A percentile compares a stretch with the other conserved stretches of the same genome.
phyloP scores from a whole-genome alignment of 2,329 filamentous ascomycete genomes.

The Microdochium trichocladiopsis region DNA sequence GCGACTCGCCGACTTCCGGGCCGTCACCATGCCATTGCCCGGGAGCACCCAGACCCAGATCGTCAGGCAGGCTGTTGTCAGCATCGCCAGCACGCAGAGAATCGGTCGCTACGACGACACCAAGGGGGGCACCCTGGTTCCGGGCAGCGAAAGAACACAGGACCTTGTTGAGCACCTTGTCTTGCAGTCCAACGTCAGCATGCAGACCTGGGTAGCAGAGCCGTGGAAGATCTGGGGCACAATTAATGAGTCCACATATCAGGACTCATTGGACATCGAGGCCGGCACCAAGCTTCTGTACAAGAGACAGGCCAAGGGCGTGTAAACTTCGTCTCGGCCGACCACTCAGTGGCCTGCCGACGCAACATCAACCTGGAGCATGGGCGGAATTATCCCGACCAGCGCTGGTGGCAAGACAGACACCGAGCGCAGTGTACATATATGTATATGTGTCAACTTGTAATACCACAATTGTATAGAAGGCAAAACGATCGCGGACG shows the following conservation, averaged over 20 bases:
- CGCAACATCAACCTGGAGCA: no score
- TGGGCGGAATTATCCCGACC: no score
- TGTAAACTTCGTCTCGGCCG: neutral
- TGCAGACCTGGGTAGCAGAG: constrained; percentile 35
- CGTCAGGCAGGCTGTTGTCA: constrained; percentile 54
- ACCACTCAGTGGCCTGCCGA: neutral
- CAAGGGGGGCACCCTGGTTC: constrained; percentile 28
- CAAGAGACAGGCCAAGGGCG: constrained; percentile 5
- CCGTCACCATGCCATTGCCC: constrained; percentile 36
- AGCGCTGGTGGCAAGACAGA: constrained; percentile 6
- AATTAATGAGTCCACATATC: constrained; percentile 42
- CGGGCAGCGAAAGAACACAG: constrained; percentile 41
- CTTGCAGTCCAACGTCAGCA: constrained; percentile 40
- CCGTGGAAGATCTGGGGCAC: constrained; percentile 63
- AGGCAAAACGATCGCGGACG: neutral
- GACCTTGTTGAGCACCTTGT: constrained; percentile 59
- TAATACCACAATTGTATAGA: constrained; percentile 6
- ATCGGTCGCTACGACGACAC: constrained; percentile 32
- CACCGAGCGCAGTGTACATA: neutral
- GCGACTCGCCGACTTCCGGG: constrained; percentile 47
- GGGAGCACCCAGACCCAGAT: constrained; percentile 24
- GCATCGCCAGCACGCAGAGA: constrained; percentile 49
- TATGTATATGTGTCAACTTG: constrained; percentile 3
- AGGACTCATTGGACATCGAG: constrained; percentile 29
- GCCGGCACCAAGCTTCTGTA: constrained; percentile 24